Conservation (phyloP, 495 filamentous ascomycete genomes). For the Lophium mytilinum region DNA sequence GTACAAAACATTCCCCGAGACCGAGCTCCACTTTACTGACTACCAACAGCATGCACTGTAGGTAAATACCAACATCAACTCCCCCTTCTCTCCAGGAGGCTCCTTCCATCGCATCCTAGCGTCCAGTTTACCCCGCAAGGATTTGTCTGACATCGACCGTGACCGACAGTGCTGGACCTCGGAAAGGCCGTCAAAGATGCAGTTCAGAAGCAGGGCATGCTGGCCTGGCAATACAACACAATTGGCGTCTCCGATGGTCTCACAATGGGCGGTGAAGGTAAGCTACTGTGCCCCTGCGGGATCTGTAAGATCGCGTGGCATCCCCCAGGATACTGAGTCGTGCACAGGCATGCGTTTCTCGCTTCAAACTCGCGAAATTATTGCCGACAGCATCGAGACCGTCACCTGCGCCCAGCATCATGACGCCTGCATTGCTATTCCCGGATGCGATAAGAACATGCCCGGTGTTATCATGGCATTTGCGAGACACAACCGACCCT, state of each 20-base stretch:
- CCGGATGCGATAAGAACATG: conserved; percentile 99
- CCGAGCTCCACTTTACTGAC: conserved; percentile 3
- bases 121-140: background rate
- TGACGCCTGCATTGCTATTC: conserved; percentile 90
- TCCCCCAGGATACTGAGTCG: conserved; percentile 11
- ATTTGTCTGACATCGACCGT: background rate
- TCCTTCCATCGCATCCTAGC: background rate
- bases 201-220: conserved; percentile 73
- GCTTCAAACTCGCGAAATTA: conserved; percentile 89
- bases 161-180: conserved; percentile 63
- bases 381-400: conserved; percentile 90
- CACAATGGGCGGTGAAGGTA: conserved; percentile 93
- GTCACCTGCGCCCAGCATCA: conserved; percentile 71
- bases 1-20: conserved; percentile 41
- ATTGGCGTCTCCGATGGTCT: conserved; percentile 91
- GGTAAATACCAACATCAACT: conserved; percentile 1
- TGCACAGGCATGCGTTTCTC: conserved; percentile 85
- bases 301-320: background rate
- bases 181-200: conserved; percentile 84
- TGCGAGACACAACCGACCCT: conserved; percentile 85
- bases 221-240: conserved; percentile 91
- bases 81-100: conserved; percentile 2
- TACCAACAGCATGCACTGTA: conserved; percentile 34
- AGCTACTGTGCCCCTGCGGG: background rate
- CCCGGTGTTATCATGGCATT: conserved; percentile 78